Evolutionary conservation across 768 basidiomycete genomes (phyloP), one percentile per base, ranked within the genome.

Genomic region (Lactifluus echinatus): DNA sequence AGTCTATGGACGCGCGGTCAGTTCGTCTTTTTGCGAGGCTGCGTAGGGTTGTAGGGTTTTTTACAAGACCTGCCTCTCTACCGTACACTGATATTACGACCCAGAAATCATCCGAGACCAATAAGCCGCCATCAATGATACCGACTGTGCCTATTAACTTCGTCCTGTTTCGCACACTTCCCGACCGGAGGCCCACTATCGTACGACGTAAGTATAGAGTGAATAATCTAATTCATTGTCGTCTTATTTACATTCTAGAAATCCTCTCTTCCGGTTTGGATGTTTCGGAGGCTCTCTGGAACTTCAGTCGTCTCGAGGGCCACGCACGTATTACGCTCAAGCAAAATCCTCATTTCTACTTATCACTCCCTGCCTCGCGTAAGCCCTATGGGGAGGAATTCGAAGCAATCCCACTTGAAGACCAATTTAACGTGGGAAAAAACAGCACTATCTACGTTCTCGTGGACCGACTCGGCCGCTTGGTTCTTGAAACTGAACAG

Each of bases 321-420:
- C 12, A 29, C n/a, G 19, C 8, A 31, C 54, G 47, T 10, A 55
- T 55, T 29, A 49, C 46, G 3, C 47, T 55, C 14, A 19, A 49
- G 28, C 36, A 55, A n/a, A 55, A 55, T 8, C 46, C 54, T 7
- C 54, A 42, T 17, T 55, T 55, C n/a, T 55, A 55, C 33, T 4
- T 15, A 17, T 11, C 8, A 2, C 46, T 31, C 10, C 46, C 28
- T 7, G 10, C 10, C 3, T n/a, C 46, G 2, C 2, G n/a, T 2
- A 12, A 23, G 5, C 37, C 14, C 40, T 24, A 37, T 37, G 10
- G 11, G 10, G 31, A 12, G n/a, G 19, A 34, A 48, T 55, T 55
- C 8, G 29, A 24, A 17, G 24, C 15, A 4, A 6, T 2, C 8
- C 54, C 54, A 31, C 4, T 44, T 21, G 11, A 23, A 2, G 12